Evolutionary conservation across 495 filamentous ascomycete genomes (phyloP).

Genomic region (Astrocystis sublimbata): DNA sequence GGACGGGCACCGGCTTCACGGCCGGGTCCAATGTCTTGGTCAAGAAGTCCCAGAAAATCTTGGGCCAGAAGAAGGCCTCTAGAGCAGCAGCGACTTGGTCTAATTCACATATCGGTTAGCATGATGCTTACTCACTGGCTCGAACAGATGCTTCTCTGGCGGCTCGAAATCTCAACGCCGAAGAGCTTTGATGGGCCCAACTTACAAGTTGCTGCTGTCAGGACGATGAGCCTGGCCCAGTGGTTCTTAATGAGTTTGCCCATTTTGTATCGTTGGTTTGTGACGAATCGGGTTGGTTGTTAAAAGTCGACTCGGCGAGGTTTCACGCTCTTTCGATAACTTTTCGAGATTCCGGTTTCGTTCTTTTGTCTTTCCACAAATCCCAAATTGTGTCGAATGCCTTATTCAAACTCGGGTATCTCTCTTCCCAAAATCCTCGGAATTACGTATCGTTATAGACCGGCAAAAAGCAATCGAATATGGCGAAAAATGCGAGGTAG

Average conservation of each 20-base stretch:
- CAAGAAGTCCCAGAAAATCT: slow-evolving; percentile 97
- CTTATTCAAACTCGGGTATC: background rate
- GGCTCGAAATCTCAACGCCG: background rate
- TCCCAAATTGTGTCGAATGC: background rate
- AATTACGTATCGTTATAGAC: slow-evolving; percentile 18
- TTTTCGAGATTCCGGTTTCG: slow-evolving; percentile 17
- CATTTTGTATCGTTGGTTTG: slow-evolving; percentile 56
- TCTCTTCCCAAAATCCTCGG: background rate
- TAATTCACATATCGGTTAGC: slow-evolving; percentile 41
- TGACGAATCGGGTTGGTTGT: too few species aligned
- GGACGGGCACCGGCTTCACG: slow-evolving; percentile 82
- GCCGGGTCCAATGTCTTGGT: slow-evolving; percentile 86
- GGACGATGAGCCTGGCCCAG: slow-evolving; percentile 89
- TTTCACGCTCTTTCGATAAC: slow-evolving; percentile 4
- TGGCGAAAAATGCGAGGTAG: slow-evolving; percentile 42
- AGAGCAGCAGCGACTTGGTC: slow-evolving; percentile 86
- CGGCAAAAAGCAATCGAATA: slow-evolving; percentile 26
- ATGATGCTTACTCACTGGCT: background rate
- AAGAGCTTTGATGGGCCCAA: slow-evolving; percentile 21
- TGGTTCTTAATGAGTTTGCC: slow-evolving; percentile 99
- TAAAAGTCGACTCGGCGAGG: too few species aligned
- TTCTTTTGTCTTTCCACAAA: slow-evolving; percentile 19
- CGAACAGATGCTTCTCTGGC: background rate
- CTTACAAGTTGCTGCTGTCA: slow-evolving; percentile 83
- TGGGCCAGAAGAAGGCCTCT: slow-evolving; percentile 96